Evolutionary conservation across 208 protist species (phyloP), one percentile per base, ranked within the genome.

Genomic region (Crithidia fasciculata): DNA sequence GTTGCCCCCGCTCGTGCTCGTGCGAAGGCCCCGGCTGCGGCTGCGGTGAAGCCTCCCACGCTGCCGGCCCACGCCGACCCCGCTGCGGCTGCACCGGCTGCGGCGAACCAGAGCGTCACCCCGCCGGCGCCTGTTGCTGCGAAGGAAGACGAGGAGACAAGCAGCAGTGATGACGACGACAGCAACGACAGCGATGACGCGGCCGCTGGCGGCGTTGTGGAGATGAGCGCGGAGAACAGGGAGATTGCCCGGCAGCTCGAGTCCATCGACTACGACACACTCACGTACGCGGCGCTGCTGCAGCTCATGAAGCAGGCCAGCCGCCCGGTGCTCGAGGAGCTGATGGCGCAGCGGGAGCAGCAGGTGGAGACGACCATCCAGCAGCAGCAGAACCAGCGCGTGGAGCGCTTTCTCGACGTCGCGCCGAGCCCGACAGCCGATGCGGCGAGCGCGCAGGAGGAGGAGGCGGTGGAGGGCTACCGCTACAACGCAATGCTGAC

Each of bases 401-500:
- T 89, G 43, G 85, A 93, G 69, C 71, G 77, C 54, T 92, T 93
- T 74, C 63, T 91, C 2, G 87, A 93, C 50, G 72, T 65, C 3
- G 67, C 59, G n/a, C 65, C 44, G 8, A 65, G 52, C 56, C 36
- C 74, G 6, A 3, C 72, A 13, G 44, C 39, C 37, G 60, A 28
- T 4, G 41, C 57, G 6, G 64, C 72, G 0, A 41, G 57, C 0
- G 54, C 75, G 12, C 53, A 44, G 5, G 78, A 71, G 28, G 77
- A 82, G 18, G 66, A 65, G 15, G 36, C 69, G 8, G 72, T 40
- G 37, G 58, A 82, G 44, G 91, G 91, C 15, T 96, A 96, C 79
- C 80, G 67, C 18, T 96, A 94, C 80, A 74, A 74, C 54, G 77
- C 66, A 15, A 94, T 96, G 91, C 82, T 96, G 15, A 84, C 81